phyloP scores from a whole-genome alignment of 495 filamentous ascomycete species.

The Talaromyces proteolyticus region DNA sequence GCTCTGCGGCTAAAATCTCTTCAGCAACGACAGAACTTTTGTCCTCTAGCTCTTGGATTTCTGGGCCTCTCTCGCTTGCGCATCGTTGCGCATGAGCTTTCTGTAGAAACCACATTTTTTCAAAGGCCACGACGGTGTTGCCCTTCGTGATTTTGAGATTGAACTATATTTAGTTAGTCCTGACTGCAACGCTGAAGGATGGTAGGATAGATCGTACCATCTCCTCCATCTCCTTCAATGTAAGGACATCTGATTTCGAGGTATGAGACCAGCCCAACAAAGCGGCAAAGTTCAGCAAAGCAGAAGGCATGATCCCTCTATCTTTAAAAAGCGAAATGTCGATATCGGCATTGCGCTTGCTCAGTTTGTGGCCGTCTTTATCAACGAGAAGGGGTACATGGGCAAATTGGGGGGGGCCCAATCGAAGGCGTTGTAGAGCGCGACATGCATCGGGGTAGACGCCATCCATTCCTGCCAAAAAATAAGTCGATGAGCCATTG shows the following conservation, averaged over 20 bases:
- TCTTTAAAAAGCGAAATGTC: constrained; percentile 65
- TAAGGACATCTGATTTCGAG: constrained; percentile 60
- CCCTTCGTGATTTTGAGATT: constrained; percentile 80
- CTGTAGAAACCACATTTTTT: constrained; percentile 79
- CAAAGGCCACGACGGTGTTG: constrained; percentile 76
- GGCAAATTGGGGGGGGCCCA: constrained; percentile 82
- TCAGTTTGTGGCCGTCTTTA: constrained; percentile 71
- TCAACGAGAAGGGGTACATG: constrained; percentile 87
- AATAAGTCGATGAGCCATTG: not conserved
- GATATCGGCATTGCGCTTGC: constrained; percentile 74
- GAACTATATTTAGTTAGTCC: constrained; percentile 43
- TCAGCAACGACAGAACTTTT: constrained; percentile 23
- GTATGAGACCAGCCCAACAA: constrained; percentile 82
- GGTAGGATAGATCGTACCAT: constrained; percentile 47
- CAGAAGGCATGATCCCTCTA: constrained; percentile 62
- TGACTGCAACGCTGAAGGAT: not conserved
- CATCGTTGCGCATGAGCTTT: constrained; percentile 55
- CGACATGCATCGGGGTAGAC: constrained; percentile 83
- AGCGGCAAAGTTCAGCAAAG: constrained; percentile 77
- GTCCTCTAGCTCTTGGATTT: constrained; percentile 46
- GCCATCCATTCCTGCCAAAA: constrained; percentile 78
- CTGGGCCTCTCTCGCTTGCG: constrained; percentile 22
- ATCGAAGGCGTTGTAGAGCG: constrained; percentile 80
- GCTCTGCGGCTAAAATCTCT: constrained; percentile 2
- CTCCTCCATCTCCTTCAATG: constrained; percentile 59